Evolutionary conservation across 768 basidiomycete genomes (phyloP).

Genomic region (Mycena latifolia): DNA sequence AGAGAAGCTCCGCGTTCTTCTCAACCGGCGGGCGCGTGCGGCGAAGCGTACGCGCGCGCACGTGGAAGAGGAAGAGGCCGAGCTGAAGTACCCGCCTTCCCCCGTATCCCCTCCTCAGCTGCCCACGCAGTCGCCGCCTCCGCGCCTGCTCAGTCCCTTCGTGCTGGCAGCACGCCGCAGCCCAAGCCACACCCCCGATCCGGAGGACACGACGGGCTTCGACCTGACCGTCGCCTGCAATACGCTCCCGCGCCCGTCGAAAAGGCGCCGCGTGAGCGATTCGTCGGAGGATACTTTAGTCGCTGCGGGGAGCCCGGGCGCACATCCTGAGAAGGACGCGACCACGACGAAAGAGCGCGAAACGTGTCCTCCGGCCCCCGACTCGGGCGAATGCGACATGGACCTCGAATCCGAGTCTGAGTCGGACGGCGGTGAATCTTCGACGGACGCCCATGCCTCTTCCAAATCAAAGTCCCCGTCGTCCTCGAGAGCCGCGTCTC

Average conservation of each 20-base stretch:
- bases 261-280: conserved; percentile 26
- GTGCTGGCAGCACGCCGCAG: conserved; percentile 29
- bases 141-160: conserved; percentile 34
- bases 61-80: conserved; percentile 16
- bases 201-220: conserved; percentile 30
- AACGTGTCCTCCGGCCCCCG: conserved; percentile 22
- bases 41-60: conserved; percentile 24
- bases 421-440: conserved; percentile 2
- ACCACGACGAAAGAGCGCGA: conserved; percentile 13
- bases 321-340: not conserved
- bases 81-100: conserved; percentile 28
- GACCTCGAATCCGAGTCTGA: conserved; percentile 33
- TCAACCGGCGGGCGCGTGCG: conserved; percentile 37
- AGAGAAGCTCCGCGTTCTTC: conserved; percentile 44
- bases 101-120: conserved; percentile 23
- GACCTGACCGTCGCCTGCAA: conserved; percentile 28
- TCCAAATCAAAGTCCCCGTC: conserved; percentile 1
- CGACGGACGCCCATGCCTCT: not conserved
- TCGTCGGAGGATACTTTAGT: conserved; percentile 10
- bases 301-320: not conserved
- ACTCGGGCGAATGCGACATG: conserved; percentile 35
- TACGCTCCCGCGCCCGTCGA: conserved; percentile 23
- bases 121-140: conserved; percentile 31
- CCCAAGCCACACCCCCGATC: conserved; percentile 23
- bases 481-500: conserved; percentile 21